Base-by-base conservation (phyloP, 768 basidiomycete genomes). In the Termitomyces sp. region DNA sequence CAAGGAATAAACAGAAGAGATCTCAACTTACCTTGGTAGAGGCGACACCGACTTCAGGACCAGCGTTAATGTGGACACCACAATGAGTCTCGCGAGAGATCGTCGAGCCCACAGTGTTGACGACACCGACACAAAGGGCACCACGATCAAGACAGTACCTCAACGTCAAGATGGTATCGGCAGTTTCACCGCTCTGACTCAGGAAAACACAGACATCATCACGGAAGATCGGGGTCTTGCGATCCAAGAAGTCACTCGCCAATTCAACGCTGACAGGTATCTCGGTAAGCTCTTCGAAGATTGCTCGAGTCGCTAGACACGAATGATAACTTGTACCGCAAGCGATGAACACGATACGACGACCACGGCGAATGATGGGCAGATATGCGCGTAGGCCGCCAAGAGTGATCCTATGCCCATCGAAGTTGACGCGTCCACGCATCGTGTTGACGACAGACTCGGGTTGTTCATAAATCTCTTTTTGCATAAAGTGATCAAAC, bases 401-500 rank as follows among this genome's bases (percentile, higher is more conserved):
- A 45, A 99, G 87, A 12, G 89, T 98, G 70, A 99, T 91, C 63
- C 81, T 82, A 75, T 92, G 84, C 55, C 81, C 86, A 70, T 98
- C 97, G 66, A 99, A 99, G 82, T 97, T 98, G 79, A 99, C 91
- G 66, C 97, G 94, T 61, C 97, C 97, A 84, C 97, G 91, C 97
- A 99, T 99, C 53, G 97, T 99, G 83, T 99, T 99, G 76, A 98
- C 94, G 62, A 98, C 97, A 30, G 94, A 96, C 70, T 99, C 97
- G 53, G 97, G 96, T 73, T 98, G 96, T 71, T 98, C 93, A 79
- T 94, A 98, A 67, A 98, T 98, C 75, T 99, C 97, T 79, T 99
- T 99, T 73, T 98, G 96, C 97, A 99, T 99, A 78, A 99, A 99
- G 71, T 96, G 95, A 70, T 93, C 93, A 72, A 98, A 99, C 75